Percentiles rank a stretch among this genome's conserved stretches.
These are phyloP conservation scores for Cladosporium cucumerinum DNA, from an alignment of 2,329 filamentous ascomycete genomes.

Conservation along the genomic window DNA sequence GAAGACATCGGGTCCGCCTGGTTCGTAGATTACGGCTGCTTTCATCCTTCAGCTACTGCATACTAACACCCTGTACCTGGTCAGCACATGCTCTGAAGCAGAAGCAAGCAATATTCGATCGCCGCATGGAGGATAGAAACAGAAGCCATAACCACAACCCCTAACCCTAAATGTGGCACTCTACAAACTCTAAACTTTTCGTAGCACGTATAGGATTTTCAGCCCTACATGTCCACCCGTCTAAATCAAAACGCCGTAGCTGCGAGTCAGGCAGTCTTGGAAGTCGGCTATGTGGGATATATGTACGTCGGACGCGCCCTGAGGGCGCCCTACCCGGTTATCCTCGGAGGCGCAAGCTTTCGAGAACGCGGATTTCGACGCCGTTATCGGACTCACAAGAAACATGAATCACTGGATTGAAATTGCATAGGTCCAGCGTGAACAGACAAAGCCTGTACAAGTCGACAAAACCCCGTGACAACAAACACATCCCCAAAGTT, in stretches of 20 bases:
- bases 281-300: neutral
- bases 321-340: neutral
- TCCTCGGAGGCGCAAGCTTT: neutral
- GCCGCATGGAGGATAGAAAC: neutral
- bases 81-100: neutral
- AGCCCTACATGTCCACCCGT: neutral
- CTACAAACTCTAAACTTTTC: neutral
- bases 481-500: neutral
- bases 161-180: neutral
- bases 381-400: neutral
- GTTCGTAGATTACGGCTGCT: slow-evolving; percentile 41
- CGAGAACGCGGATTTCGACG: neutral
- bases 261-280: neutral
- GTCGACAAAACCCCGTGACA: neutral
- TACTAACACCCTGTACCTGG: neutral
- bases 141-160: neutral
- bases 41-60: slow-evolving; percentile 34
- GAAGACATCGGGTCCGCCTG: slow-evolving; percentile 42
- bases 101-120: neutral
- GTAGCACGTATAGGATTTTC: neutral
- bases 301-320: neutral
- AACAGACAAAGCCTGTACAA: neutral
- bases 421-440: neutral
- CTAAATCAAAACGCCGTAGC: neutral
- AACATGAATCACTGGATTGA: neutral